Conservation (phyloP, 1,284 basidiomycete species). For the Exobasidium rhododendri region DNA sequence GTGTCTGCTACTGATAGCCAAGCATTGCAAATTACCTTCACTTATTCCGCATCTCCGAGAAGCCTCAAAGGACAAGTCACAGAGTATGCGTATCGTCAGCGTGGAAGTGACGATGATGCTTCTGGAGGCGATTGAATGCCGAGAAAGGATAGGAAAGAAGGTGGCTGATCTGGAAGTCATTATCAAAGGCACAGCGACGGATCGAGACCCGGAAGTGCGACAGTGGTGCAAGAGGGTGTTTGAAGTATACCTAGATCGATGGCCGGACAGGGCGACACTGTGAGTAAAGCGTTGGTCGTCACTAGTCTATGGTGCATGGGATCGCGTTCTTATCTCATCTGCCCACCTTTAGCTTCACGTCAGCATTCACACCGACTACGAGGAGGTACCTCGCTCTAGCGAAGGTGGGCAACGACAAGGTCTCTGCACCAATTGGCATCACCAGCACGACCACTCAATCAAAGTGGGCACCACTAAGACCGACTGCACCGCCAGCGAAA, state of each 20-base stretch:
- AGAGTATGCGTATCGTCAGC: conserved; percentile 25
- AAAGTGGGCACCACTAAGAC: neutral
- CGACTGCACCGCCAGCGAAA: neutral
- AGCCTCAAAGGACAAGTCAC: conserved; percentile 56
- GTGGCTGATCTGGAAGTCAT: conserved; percentile 56
- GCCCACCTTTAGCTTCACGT: conserved; percentile 54
- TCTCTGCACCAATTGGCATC: neutral
- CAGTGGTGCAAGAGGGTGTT: conserved; percentile 57
- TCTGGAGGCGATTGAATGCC: conserved; percentile 44
- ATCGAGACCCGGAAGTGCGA: conserved; percentile 58
- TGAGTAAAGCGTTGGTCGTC: conserved; percentile 50
- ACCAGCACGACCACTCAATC: neutral
- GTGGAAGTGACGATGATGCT: conserved; percentile 34
- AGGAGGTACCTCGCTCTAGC: conserved; percentile 56
- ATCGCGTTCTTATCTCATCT: neutral
- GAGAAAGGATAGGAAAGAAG: conserved; percentile 42
- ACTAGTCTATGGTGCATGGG: neutral
- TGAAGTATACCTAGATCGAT: conserved; percentile 54
- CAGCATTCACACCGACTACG: conserved; percentile 58
- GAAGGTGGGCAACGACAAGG: conserved; percentile 22
- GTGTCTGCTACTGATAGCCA: conserved; percentile 56
- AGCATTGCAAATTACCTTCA: conserved; percentile 55
- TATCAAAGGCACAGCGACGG: conserved; percentile 56
- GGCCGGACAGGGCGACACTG: conserved; percentile 58
- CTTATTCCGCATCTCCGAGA: conserved; percentile 55